Percentiles rank a stretch among this genome's conserved stretches.
Evolutionary conservation across 2,329 filamentous ascomycete genomes (phyloP).

Genomic region (Fusarium equiseti): DNA sequence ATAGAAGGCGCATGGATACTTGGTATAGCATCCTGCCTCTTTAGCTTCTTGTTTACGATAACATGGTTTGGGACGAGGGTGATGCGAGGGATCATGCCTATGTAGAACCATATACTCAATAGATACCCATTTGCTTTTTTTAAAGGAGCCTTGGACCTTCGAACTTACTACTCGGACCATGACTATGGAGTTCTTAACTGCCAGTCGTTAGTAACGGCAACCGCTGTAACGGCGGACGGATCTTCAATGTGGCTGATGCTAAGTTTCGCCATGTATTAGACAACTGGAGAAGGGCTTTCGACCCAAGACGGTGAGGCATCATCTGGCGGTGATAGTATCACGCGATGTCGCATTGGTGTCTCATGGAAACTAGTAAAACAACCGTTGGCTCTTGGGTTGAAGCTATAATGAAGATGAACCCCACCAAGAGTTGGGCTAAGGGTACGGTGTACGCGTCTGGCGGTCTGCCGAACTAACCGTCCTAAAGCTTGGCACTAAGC

Average conservation of each 20-base stretch:
- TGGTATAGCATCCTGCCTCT: constrained; percentile 32
- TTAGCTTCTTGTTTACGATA: constrained; percentile 29
- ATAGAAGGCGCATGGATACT: constrained; percentile 42
- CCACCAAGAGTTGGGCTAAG: not conserved
- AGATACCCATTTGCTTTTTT: not conserved
- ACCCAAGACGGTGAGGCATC: not conserved
- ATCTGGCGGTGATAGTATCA: not conserved
- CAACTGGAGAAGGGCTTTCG: not conserved
- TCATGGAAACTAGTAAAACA: not conserved
- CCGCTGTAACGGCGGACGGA: not conserved
- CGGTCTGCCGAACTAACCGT: constrained; percentile 24
- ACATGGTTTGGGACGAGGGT: constrained; percentile 34
- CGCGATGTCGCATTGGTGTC: not conserved
- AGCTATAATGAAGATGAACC: constrained; percentile 4
- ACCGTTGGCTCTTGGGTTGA: not conserved
- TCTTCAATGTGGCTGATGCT: not conserved
- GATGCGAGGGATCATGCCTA: constrained; percentile 1
- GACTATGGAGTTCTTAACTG: not conserved
- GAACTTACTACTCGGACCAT: no score
- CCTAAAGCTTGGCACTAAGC: constrained; percentile 13
- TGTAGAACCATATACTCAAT: not conserved
- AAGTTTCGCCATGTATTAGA: not conserved
- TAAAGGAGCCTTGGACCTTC: no score
- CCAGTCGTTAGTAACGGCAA: not conserved
- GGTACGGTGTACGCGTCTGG: constrained; percentile 12